Evolutionary conservation across 495 filamentous ascomycete species (phyloP), one percentile per base, ranked within the genome.

Genomic region (Pyronema domesticum): DNA sequence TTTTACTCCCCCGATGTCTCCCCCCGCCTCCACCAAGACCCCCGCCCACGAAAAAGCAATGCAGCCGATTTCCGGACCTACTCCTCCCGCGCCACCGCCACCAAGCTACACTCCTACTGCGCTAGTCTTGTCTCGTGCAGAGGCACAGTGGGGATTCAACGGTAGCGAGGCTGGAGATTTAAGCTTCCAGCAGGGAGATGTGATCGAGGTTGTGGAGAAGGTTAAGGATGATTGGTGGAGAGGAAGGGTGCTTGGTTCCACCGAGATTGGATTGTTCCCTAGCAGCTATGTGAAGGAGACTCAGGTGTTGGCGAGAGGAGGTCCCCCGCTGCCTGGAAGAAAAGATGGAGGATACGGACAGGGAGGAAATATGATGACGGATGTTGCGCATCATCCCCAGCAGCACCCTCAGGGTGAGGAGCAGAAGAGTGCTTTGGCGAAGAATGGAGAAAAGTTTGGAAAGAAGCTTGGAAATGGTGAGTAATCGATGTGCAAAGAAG

Each of bases 191-290:
- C 78, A 78, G 30, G 79, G 86, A 61, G 88, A 94, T 68, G 73
- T 75, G 18, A 72, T 98, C 58, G 74, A 78, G 47, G 82, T 98
- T 23, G 72, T 77, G 46, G 85, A 94, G 66, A 86, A 95, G 69
- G 86, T 93, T 79, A 96, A 95, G 60, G 79, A 78, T 15, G 91
- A 98, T 63, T 98, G 91, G 93, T 94, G 87, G 87, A 80, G 84
- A 70, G 91, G 91, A 52, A 78, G 77, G 23, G 87, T 91, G 66
- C 70, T 78, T 58, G 61, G 60, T 7, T 80, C 85, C 10, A 94
- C 85, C 13, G 83, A 81, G 35, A 83, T 89, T 68, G 91, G 91
- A 53, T 87, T 95, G 60, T 95, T 98, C 74, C 89, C 91, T 17
- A 74, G 79, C 45, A 82, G 73, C 64, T 95, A 95, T 58, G 89